phyloP scores from a whole-genome alignment of 202 grass and related monocot genomes.

The Zoysia matrella region DNA sequence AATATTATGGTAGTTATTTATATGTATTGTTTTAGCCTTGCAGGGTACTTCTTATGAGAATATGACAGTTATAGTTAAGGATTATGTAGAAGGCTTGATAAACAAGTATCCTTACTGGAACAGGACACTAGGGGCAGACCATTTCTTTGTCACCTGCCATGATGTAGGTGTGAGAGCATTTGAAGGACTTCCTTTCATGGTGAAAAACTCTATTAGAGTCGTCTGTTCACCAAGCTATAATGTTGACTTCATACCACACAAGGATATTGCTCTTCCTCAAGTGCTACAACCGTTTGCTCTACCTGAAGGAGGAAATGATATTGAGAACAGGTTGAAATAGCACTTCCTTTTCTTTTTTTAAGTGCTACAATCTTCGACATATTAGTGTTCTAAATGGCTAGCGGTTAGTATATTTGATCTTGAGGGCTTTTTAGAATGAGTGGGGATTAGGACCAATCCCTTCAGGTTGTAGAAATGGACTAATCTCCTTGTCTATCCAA shows the following conservation, averaged over 20 bases:
- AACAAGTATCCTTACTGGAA: constrained; percentile 98
- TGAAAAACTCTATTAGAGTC: constrained; percentile 93
- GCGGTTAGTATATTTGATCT: not conserved
- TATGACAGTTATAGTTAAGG: constrained; percentile 87
- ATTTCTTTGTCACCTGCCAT: constrained; percentile 97
- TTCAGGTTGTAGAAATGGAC: not conserved
- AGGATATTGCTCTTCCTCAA: constrained; percentile 95
- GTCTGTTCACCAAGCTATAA: constrained; percentile 96
- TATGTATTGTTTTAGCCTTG: constrained; percentile 42
- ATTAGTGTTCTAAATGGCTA: not conserved
- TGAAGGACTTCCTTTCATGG: constrained; percentile 75
- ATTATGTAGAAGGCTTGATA: constrained; percentile 87
- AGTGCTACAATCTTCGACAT: not conserved
- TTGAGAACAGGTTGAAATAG: constrained; percentile 80
- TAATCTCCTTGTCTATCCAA: not conserved
- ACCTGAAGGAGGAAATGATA: constrained; percentile 88
- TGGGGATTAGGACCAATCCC: not conserved
- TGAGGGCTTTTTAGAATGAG: not conserved
- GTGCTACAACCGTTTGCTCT: constrained; percentile 96
- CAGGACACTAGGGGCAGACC: constrained; percentile 79
- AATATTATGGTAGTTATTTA: constrained; percentile 28
- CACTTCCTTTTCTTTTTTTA: constrained; percentile 28
- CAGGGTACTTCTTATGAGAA: constrained; percentile 96
- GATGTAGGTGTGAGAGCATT: constrained; percentile 98
- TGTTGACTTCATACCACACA: constrained; percentile 83